Percentiles rank a stretch among this genome's conserved stretches.
Conservation (phyloP, 1,284 basidiomycete genomes). For the Exobasidium cylindrosporum region DNA sequence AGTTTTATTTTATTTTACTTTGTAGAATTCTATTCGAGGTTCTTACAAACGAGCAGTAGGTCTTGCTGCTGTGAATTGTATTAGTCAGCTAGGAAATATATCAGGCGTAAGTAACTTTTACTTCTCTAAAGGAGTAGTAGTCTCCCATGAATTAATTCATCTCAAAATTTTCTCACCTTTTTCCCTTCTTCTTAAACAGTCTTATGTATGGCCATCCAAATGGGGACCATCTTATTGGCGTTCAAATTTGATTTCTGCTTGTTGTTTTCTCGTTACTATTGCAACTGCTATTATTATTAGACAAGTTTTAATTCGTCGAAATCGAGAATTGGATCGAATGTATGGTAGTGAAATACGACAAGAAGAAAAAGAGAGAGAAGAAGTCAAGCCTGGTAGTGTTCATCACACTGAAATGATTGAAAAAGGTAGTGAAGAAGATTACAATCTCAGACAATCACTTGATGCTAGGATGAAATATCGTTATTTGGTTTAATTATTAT, state of each 20-base stretch:
- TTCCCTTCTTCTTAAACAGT: neutral
- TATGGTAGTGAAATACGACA: slow-evolving; percentile 29
- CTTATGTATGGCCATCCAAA: slow-evolving; percentile 27
- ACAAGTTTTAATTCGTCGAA: slow-evolving; percentile 26
- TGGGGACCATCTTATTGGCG: slow-evolving; percentile 43
- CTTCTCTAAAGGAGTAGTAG: too few species aligned
- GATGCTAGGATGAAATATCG: neutral
- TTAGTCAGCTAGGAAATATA: slow-evolving; percentile 58
- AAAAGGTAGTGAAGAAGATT: neutral
- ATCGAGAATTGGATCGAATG: slow-evolving; percentile 33
- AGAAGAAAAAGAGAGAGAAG: neutral
- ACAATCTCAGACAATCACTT: neutral
- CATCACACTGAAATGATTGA: neutral
- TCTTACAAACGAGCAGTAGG: slow-evolving; percentile 38
- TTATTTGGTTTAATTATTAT: neutral
- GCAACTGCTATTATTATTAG: slow-evolving; percentile 27
- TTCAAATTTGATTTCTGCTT: slow-evolving; percentile 28
- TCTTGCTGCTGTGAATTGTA: slow-evolving; percentile 54
- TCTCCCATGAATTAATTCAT: neutral
- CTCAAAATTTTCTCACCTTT: neutral
- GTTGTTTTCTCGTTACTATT: slow-evolving; percentile 32
- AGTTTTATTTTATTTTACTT: too few species aligned
- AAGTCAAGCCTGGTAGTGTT: neutral
- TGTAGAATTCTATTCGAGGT: slow-evolving; percentile 29
- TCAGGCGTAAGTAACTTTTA: slow-evolving; percentile 29